Conservation (phyloP, 2,329 filamentous ascomycete species). For the Hymenoscyphus occultus region DNA sequence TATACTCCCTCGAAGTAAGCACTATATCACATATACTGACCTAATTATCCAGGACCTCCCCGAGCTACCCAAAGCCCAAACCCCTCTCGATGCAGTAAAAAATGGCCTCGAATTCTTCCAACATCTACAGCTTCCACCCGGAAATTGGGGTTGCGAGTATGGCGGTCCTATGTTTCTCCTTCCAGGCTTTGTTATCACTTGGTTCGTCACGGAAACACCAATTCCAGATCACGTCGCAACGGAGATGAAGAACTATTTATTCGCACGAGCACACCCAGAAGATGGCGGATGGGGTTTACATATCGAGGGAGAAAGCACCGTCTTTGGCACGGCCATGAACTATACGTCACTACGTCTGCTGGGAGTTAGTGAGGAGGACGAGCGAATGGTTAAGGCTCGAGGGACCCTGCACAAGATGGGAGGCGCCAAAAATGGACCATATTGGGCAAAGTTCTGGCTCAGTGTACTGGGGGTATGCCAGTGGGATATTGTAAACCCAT, state of each 20-base stretch:
- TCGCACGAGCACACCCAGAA: conserved; percentile 76
- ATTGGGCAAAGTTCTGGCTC: conserved; percentile 98
- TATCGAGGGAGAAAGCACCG: conserved; percentile 88
- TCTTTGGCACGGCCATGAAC: conserved; percentile 87
- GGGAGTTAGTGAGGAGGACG: conserved; percentile 79
- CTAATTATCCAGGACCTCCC: conserved; percentile 62
- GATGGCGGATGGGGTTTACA: conserved; percentile 98
- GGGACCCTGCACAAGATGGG: conserved; percentile 80
- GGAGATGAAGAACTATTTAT: conserved; percentile 91
- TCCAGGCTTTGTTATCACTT: conserved; percentile 78
- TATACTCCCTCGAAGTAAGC: conserved; percentile 18
- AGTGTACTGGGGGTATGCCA: conserved; percentile 75
- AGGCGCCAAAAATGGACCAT: conserved; percentile 77
- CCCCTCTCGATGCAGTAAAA: conserved; percentile 69
- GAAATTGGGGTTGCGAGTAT: conserved; percentile 97
- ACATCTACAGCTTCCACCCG: conserved; percentile 79
- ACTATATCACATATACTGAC: conserved; percentile 13
- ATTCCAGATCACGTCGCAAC: conserved; percentile 76
- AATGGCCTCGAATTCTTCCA: conserved; percentile 90
- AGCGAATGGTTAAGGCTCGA: conserved; percentile 80
- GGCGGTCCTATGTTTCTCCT: conserved; percentile 96
- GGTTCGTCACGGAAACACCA: conserved; percentile 85
- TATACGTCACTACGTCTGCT: conserved; percentile 79
- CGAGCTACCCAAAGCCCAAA: conserved; percentile 65
- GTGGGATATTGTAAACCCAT: conserved; percentile 93